These are phyloP conservation scores for Acacia acuminata DNA, from an alignment of 306 rosid genomes.

Conservation along the genomic window DNA sequence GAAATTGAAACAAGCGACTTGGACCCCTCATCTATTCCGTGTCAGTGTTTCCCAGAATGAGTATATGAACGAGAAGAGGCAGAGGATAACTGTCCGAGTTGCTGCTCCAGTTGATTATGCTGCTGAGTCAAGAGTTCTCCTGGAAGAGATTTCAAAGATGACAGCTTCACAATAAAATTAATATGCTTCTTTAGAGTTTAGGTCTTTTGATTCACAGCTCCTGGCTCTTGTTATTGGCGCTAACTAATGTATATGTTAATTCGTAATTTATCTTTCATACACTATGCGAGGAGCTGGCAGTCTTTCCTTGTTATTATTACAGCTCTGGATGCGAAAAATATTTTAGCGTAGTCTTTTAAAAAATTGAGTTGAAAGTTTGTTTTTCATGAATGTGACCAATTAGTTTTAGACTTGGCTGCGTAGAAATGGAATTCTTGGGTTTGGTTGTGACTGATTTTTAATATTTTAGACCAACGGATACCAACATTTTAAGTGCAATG, in stretches of 20 bases:
- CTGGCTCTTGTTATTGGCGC: conserved; percentile 16
- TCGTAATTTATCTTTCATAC: conserved; percentile 17
- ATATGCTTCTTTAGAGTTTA: conserved; percentile 14
- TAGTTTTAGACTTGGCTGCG: neutral
- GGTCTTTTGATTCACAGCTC: conserved; percentile 1
- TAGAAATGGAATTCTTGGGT: neutral
- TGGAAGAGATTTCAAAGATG: conserved; percentile 84
- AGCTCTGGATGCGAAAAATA: neutral
- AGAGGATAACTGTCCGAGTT: conserved; percentile 72
- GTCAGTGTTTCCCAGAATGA: conserved; percentile 82
- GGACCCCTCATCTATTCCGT: conserved; percentile 82
- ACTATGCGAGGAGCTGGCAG: conserved; percentile 21
- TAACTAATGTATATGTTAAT: conserved; percentile 34
- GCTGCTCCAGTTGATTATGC: conserved; percentile 84
- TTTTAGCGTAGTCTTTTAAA: neutral
- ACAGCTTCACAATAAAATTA: conserved; percentile 36
- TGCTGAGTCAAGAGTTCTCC: conserved; percentile 69
- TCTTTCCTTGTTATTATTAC: neutral
- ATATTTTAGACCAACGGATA: neutral
- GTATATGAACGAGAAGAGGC: conserved; percentile 80
- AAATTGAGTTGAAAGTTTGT: neutral
- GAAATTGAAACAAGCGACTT: conserved; percentile 77
- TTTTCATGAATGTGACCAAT: neutral
- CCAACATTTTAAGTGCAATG: neutral
- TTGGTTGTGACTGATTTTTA: neutral